A percentile compares a stretch with the other conserved stretches of the same genome.
Conservation (phyloP, 2,329 filamentous ascomycete genomes). For the Ploettnerulaceae sp. region DNA sequence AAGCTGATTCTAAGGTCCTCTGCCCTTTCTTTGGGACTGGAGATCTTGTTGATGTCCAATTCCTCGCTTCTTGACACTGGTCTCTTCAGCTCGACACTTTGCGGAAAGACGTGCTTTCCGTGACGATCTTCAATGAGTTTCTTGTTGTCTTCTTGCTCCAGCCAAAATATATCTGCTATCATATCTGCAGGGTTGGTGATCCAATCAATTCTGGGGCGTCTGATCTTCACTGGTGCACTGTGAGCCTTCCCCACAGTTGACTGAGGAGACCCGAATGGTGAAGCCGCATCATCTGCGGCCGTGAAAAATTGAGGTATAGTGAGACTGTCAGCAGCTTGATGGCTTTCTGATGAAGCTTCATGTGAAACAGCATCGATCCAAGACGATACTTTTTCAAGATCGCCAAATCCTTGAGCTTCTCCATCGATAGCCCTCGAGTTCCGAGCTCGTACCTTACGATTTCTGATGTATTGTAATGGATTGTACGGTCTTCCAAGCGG, state of each 20-base stretch:
- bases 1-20: constrained; percentile 23
- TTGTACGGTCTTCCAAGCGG: constrained; percentile 71
- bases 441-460: constrained; percentile 76
- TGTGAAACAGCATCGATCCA: constrained; percentile 68
- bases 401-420: constrained; percentile 69
- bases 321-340: constrained; percentile 35
- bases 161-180: constrained; percentile 85
- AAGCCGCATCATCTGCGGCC: constrained; percentile 24
- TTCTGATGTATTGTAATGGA: constrained; percentile 86
- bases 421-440: constrained; percentile 72
- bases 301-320: constrained; percentile 40
- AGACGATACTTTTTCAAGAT: constrained; percentile 62
- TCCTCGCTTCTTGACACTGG: constrained; percentile 34
- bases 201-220: constrained; percentile 80
- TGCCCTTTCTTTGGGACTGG: constrained; percentile 12
- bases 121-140: constrained; percentile 73
- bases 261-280: constrained; percentile 35
- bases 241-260: constrained; percentile 37
- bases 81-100: constrained; percentile 34
- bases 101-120: constrained; percentile 66
- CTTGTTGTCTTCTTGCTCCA: constrained; percentile 78
- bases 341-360: constrained; percentile 21
- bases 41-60: constrained; percentile 15
- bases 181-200: constrained; percentile 76
- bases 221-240: constrained; percentile 46